Evolutionary conservation across 1,284 basidiomycete species (phyloP).

Genomic region (Gomphus bonarii): DNA sequence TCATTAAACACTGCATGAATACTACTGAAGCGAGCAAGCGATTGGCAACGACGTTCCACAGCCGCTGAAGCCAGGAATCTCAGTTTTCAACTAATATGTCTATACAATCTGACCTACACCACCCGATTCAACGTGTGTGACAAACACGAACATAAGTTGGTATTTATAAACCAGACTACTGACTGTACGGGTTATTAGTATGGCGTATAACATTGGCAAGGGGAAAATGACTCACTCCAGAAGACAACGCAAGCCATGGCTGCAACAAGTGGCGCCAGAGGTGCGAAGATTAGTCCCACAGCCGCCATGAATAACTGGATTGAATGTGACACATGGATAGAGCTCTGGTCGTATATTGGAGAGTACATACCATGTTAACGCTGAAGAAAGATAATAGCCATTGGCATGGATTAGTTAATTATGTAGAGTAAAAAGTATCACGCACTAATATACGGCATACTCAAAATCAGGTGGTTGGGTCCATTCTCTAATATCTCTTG

Average conservation of each 20-base stretch:
- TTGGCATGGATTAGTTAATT: background rate
- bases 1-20: conserved; percentile 80
- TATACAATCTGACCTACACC: conserved; percentile 47
- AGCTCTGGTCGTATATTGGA: background rate
- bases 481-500: conserved; percentile 92
- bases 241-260: conserved; percentile 70
- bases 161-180: conserved; percentile 81
- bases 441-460: conserved; percentile 83
- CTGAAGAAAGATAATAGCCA: background rate
- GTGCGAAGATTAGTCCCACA: conserved; percentile 85
- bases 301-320: conserved; percentile 76
- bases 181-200: conserved; percentile 36
- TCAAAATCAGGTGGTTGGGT: conserved; percentile 92
- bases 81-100: background rate
- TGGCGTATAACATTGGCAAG: conserved; percentile 21
- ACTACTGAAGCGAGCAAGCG: conserved; percentile 66
- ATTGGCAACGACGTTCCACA: conserved; percentile 91
- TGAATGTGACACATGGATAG: conserved; percentile 23
- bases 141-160: conserved; percentile 87
- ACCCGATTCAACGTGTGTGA: conserved; percentile 83
- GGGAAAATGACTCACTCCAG: conserved; percentile 37
- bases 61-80: conserved; percentile 40
- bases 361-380: conserved; percentile 12
- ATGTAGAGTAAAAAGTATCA: conserved; percentile 13
- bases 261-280: conserved; percentile 82